Evolutionary conservation across 495 filamentous ascomycete species (phyloP).

Genomic region (Tuber indicum): DNA sequence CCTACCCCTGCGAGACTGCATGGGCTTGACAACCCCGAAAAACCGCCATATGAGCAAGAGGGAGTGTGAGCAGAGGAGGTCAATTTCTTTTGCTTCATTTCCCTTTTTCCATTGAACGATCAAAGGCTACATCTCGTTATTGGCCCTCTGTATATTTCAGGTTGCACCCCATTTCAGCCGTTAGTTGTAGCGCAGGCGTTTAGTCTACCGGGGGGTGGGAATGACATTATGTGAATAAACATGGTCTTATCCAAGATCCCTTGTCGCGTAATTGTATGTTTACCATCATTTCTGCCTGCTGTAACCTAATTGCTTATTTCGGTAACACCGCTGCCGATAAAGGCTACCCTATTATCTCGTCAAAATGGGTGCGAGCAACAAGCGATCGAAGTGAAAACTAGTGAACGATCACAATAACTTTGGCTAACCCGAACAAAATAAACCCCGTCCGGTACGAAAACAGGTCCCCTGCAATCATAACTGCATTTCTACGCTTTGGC

Average conservation of each 20-base stretch:
- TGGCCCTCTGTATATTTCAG: background rate
- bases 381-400: too few relatives aligned
- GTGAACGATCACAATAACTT: too few relatives aligned
- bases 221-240: background rate
- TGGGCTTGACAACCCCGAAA: background rate
- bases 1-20: background rate
- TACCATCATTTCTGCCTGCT: background rate
- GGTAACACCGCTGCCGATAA: too few relatives aligned
- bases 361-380: too few relatives aligned
- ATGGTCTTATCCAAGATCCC: background rate
- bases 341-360: too few relatives aligned
- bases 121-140: background rate
- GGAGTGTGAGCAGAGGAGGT: background rate
- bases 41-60: background rate
- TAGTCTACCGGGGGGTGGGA: background rate
- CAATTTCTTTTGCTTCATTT: background rate
- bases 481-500: too few relatives aligned
- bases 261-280: background rate
- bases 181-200: slow-evolving; percentile 2
- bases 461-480: too few relatives aligned
- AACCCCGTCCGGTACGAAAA: too few relatives aligned
- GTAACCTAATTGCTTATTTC: background rate
- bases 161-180: background rate
- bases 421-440: too few relatives aligned
- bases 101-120: background rate